These are phyloP conservation scores for Neopestalotiopsis sp. DNA, from an alignment of 2,329 filamentous ascomycete species.

Conservation along the genomic window DNA sequence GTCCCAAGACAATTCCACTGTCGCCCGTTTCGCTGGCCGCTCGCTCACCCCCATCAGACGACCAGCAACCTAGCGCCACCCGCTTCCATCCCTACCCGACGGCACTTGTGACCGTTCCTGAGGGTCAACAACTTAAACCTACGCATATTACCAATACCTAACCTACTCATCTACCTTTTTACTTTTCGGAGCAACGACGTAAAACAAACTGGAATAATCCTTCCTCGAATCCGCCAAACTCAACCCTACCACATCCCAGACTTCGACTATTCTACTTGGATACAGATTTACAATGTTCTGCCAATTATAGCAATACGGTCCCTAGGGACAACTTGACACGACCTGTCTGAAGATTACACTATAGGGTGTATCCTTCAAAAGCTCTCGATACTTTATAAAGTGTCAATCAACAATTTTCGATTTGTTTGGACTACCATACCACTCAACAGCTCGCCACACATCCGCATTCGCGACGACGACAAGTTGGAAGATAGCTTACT, in stretches of 20 bases:
- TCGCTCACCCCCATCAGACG: not conserved
- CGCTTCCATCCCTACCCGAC: not conserved
- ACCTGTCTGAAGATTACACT: slow-evolving; percentile 31
- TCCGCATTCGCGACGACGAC: not conserved
- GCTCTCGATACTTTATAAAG: slow-evolving; percentile 20
- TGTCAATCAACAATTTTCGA: slow-evolving; percentile 6
- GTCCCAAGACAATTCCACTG: not conserved
- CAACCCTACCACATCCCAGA: slow-evolving; percentile 4
- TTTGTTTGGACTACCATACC: not conserved
- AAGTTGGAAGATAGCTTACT: not conserved
- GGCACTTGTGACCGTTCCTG: slow-evolving; percentile 13
- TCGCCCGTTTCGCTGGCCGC: not conserved
- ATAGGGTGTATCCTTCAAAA: slow-evolving; percentile 24
- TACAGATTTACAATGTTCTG: slow-evolving; percentile 29
- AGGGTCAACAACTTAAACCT: slow-evolving; percentile 8
- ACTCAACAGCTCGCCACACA: not conserved
- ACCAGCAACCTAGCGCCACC: slow-evolving; percentile 8
- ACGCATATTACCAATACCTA: not conserved
- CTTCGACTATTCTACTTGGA: slow-evolving; percentile 13
- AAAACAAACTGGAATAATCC: not conserved
- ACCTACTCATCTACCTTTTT: not conserved
- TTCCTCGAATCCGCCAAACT: not conserved
- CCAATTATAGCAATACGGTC: slow-evolving; percentile 46
- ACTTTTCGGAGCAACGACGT: not conserved
- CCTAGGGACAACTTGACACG: slow-evolving; percentile 42